Percentiles rank a stretch among this genome's conserved stretches.
Evolutionary conservation across 2,329 filamentous ascomycete genomes (phyloP).

Genomic region (Leptosphaerulina australis): DNA sequence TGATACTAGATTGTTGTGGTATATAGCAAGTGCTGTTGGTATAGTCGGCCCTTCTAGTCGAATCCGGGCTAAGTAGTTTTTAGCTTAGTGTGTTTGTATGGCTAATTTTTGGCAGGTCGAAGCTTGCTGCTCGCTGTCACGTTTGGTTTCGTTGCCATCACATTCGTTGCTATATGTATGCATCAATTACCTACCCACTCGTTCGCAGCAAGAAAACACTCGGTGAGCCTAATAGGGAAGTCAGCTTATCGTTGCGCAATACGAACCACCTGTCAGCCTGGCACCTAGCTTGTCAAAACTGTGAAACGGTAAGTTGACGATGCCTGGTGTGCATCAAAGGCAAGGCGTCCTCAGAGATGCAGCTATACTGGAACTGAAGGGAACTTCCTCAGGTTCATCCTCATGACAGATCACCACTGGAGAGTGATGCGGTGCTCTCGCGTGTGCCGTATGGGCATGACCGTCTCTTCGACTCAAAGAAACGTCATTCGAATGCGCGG

Average conservation of each 20-base stretch:
- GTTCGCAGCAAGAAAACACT: not conserved
- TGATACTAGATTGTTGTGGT: not conserved
- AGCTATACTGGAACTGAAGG: not conserved
- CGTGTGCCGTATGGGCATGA: not conserved
- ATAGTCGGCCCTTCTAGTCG: not conserved
- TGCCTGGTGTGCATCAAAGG: not conserved
- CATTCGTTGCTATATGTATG: slow-evolving; percentile 1
- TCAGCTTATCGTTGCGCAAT: slow-evolving; percentile 5
- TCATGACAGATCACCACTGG: not conserved
- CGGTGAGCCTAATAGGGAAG: not conserved
- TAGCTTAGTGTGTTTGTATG: not conserved
- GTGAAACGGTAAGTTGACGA: not conserved
- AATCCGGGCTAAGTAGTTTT: not conserved
- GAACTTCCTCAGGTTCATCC: not conserved
- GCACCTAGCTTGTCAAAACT: not conserved
- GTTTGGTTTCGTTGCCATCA: not conserved
- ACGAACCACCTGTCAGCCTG: not conserved
- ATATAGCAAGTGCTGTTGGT: slow-evolving; percentile 1
- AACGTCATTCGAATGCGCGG: no score
- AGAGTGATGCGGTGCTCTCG: not conserved
- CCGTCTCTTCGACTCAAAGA: not conserved
- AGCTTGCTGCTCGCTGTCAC: not conserved
- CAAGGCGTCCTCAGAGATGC: not conserved
- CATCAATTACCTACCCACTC: not conserved
- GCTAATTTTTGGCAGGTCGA: not conserved